Percentiles rank a stretch among this genome's conserved stretches.
phyloP scores from a whole-genome alignment of 2,329 filamentous ascomycete genomes.

The Hypoxylon sp. region DNA sequence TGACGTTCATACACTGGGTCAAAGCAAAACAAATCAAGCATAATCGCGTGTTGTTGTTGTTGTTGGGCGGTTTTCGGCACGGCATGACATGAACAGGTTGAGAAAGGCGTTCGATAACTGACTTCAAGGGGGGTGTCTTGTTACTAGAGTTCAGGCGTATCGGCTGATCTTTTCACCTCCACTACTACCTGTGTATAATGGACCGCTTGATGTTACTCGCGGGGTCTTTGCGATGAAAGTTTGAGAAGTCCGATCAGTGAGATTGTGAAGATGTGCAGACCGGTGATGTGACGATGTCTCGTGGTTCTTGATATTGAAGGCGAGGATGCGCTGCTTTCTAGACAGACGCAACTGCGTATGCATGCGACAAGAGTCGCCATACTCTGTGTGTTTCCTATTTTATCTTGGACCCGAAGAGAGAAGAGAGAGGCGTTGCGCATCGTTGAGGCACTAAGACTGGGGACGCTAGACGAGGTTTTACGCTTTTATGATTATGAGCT shows the following conservation, averaged over 20 bases:
- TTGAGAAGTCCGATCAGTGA: background rate
- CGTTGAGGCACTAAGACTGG: background rate
- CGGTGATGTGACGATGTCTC: background rate
- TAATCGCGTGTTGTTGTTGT: constrained; percentile 16
- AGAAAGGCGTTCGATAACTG: constrained; percentile 28
- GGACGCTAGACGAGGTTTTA: background rate
- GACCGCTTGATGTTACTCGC: background rate
- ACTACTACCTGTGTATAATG: constrained; percentile 22
- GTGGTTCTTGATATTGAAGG: background rate
- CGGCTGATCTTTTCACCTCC: background rate
- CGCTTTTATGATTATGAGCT: background rate
- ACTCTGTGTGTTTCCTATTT: background rate
- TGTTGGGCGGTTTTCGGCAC: constrained; percentile 8
- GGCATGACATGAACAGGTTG: constrained; percentile 17
- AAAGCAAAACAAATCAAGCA: background rate
- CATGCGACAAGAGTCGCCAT: background rate
- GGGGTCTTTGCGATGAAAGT: background rate
- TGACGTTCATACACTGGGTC: background rate
- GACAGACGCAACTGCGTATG: background rate
- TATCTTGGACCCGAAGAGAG: background rate
- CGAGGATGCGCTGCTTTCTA: background rate
- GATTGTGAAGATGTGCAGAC: background rate
- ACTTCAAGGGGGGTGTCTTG: background rate
- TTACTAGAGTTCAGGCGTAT: constrained; percentile 26
- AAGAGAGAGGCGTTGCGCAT: background rate